These are phyloP conservation scores for Lepiota brunneoincarnata DNA, from an alignment of 768 basidiomycete species.

Conservation along the genomic window DNA sequence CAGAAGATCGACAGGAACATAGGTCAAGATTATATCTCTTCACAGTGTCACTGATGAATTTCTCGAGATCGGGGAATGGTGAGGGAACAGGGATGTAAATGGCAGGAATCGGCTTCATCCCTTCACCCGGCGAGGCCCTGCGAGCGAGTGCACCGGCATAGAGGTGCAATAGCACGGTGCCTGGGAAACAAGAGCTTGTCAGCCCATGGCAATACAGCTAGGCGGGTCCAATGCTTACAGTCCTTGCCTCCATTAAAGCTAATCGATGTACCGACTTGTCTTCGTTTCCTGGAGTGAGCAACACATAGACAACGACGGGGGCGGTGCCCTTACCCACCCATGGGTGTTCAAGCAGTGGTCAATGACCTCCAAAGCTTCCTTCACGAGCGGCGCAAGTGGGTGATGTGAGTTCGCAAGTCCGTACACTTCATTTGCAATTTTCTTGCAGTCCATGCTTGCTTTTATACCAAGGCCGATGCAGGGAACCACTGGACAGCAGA, in stretches of 20 bases:
- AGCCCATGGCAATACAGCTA: slow-evolving; percentile 4
- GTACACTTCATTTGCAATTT: slow-evolving; percentile 60
- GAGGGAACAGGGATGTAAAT: slow-evolving; percentile 91
- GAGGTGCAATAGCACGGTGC: slow-evolving; percentile 93
- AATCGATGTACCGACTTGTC: slow-evolving; percentile 71
- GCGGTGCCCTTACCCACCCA: slow-evolving; percentile 59
- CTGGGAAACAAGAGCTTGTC: slow-evolving; percentile 37
- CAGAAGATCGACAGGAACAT: slow-evolving; percentile 49
- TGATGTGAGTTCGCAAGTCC: slow-evolving; percentile 47
- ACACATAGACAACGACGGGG: slow-evolving; percentile 15
- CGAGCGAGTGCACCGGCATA: slow-evolving; percentile 71
- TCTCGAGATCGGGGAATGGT: slow-evolving; percentile 81
- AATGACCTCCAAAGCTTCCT: slow-evolving; percentile 81
- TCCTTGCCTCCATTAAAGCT: slow-evolving; percentile 99
- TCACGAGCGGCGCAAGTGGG: slow-evolving; percentile 56
- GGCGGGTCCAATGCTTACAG: slow-evolving; percentile 52
- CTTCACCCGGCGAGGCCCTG: slow-evolving; percentile 28
- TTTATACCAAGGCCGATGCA: background rate
- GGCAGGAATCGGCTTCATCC: slow-evolving; percentile 50
- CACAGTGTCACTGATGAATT: slow-evolving; percentile 70
- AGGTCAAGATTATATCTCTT: slow-evolving; percentile 73
- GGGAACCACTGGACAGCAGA: background rate
- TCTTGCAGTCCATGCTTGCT: slow-evolving; percentile 43
- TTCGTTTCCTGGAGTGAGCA: slow-evolving; percentile 26
- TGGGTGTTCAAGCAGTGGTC: slow-evolving; percentile 72